Base-by-base conservation (phyloP, 2,329 filamentous ascomycete species). In the Penicillium thymicola region DNA sequence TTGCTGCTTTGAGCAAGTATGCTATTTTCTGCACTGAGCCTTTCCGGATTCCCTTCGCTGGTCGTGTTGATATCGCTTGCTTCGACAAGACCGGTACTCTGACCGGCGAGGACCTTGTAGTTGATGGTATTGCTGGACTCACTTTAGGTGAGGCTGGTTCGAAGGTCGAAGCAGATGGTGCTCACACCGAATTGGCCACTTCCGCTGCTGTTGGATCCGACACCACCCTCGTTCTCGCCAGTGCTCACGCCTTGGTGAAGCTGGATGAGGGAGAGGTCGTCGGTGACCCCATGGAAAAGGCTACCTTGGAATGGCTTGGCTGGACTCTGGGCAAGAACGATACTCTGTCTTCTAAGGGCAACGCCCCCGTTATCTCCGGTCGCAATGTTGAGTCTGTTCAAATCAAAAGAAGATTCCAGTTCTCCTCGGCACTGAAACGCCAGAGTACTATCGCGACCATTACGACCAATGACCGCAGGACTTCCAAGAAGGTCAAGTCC, bases 21-120 rank as follows among this genome's bases (percentile, higher is more conserved):
- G 94, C 95, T 59, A 99, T 99, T 68, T 99, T 96, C 81, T 99
- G 94, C 73, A 99, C 94, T 2, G 95, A 99, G 74, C 94, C 94
- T 28, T 99, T 99, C 85, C 88, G 94, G 55, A 99, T 99, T 68
- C 95, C 95, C 0, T 97, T 89, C 67, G 95, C 92, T 64, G 94
- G 94, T 32, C 90, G 94, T 62, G 89, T 99, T 58, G 95, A 99
- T 73, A 84, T 99, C 52, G 92, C 94, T 61, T 99, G 94, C 78
- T 99, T 99, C 65, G 94, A 99, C 77, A 99, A 99, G 81, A 99
- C 94, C 13, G 94, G 94, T 64, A 99, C 94, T 1, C 78, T 99
- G 57, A 99, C 94, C 37, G 94, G 94, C 48, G 94, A 99, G 72
- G 93, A 99, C 71, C 81, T 99, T 42, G 92, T 99, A 11, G 94